A percentile compares a stretch with the other conserved stretches of the same genome.
Evolutionary conservation across 192 early-diverging fungal genomes (phyloP).

Genomic region (Dissophora ornata): DNA sequence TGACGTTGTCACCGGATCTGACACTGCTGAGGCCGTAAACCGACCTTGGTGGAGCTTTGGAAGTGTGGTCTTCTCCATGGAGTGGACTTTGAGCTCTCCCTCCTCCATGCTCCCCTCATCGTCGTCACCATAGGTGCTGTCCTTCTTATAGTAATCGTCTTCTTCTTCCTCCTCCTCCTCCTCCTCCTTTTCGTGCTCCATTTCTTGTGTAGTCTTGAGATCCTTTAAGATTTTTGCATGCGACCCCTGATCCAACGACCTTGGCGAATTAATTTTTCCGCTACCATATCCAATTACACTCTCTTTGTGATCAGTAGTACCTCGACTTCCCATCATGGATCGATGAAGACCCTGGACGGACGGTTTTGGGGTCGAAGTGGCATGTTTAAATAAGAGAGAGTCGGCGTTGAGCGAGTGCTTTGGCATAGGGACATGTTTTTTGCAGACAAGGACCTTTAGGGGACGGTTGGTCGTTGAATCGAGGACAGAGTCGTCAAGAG

Average conservation of each 20-base stretch:
- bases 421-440: slow-evolving; percentile 47
- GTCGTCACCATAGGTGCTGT: not conserved
- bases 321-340: slow-evolving; percentile 31
- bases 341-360: slow-evolving; percentile 32
- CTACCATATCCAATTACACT: not conserved
- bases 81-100: not conserved
- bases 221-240: slow-evolving; percentile 14
- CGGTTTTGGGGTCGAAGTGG: slow-evolving; percentile 29
- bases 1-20: not conserved
- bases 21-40: not conserved
- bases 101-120: not conserved
- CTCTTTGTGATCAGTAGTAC: not conserved
- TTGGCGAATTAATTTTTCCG: slow-evolving; percentile 9
- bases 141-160: not conserved
- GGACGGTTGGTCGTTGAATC: slow-evolving; percentile 26
- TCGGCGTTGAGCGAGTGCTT: slow-evolving; percentile 16
- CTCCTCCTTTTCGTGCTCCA: not conserved
- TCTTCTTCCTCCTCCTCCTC: not conserved
- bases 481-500: slow-evolving; percentile 15
- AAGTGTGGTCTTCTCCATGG: slow-evolving; percentile 10
- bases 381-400: slow-evolving; percentile 27
- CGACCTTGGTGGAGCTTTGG: slow-evolving; percentile 25
- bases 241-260: slow-evolving; percentile 40
- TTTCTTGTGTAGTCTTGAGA: not conserved
- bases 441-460: slow-evolving; percentile 45